A percentile compares a stretch with the other conserved stretches of the same genome.
Conservation (phyloP, 192 early-diverging fungal species). For the Coemansia sp. region DNA sequence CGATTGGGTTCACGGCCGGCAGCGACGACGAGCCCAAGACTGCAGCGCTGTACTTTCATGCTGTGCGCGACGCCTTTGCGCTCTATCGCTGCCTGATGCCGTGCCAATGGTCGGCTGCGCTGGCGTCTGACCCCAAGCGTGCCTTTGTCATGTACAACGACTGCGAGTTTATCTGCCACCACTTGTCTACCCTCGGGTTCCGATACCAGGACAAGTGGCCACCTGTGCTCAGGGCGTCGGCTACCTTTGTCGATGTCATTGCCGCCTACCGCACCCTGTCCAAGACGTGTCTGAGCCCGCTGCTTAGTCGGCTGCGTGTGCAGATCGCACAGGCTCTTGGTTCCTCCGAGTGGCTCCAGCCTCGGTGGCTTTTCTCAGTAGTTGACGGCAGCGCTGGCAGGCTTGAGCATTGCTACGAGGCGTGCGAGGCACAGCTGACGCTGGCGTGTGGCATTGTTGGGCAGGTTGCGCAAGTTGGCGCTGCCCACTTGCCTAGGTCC, state of each 20-base stretch:
- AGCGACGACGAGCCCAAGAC: conserved; percentile 10
- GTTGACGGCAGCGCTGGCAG: background rate
- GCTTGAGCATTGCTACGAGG: conserved; percentile 2
- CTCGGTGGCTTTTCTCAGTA: conserved; percentile 6
- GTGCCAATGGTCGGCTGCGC: conserved; percentile 9
- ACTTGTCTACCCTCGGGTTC: conserved; percentile 33
- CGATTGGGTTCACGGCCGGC: conserved; percentile 18
- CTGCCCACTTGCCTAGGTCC: conserved; percentile 14
- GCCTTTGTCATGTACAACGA: conserved; percentile 46
- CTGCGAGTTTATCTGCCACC: conserved; percentile 45
- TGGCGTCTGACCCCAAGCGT: conserved; percentile 20
- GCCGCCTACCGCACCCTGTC: conserved; percentile 33
- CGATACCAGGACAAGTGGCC: conserved; percentile 32
- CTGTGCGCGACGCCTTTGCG: conserved; percentile 44
- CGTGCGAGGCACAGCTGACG: conserved; percentile 13
- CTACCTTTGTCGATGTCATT: conserved; percentile 42
- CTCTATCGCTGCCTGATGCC: conserved; percentile 41
- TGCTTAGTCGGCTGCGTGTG: conserved; percentile 15
- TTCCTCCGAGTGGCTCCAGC: conserved; percentile 6
- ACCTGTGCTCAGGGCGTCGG: conserved; percentile 14
- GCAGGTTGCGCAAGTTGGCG: conserved; percentile 12
- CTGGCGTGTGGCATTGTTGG: conserved; percentile 24
- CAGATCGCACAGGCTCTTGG: conserved; percentile 22
- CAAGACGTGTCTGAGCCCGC: conserved; percentile 13
- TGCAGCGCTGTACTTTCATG: conserved; percentile 26